phyloP scores from a whole-genome alignment of 345 rosid species.

The Citrus cavaleriei region DNA sequence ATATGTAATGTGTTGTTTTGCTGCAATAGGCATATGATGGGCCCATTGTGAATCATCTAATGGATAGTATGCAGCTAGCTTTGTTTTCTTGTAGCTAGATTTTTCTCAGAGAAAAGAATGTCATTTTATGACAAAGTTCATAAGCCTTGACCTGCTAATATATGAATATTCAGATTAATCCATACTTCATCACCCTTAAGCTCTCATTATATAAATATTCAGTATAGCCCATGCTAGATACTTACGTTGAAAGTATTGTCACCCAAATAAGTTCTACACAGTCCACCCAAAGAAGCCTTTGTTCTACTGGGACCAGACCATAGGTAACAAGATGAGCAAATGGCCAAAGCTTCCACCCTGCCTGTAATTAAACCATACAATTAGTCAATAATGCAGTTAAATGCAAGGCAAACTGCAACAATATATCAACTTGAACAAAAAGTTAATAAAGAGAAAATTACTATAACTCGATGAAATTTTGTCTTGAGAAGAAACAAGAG shows the following conservation, averaged over 20 bases:
- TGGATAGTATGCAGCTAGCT: neutral
- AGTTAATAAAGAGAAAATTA: neutral
- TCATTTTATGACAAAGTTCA: neutral
- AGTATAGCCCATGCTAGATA: neutral
- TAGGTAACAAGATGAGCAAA: slow-evolving; percentile 95
- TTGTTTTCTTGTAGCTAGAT: neutral
- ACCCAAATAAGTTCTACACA: slow-evolving; percentile 97
- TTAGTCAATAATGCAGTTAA: neutral
- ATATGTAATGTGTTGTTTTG: neutral
- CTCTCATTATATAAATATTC: neutral
- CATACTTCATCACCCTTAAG: neutral
- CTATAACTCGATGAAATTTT: too few relatives aligned
- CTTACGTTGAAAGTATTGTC: slow-evolving; percentile 97
- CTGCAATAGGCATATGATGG: neutral
- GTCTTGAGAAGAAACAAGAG: too few relatives aligned
- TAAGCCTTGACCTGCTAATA: neutral
- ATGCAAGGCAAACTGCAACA: neutral
- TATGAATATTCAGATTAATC: neutral
- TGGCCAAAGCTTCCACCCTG: slow-evolving; percentile 99
- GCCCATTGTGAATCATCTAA: neutral
- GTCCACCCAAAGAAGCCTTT: slow-evolving; percentile 98
- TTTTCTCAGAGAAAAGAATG: neutral
- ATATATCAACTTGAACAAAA: neutral
- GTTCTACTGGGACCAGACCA: slow-evolving; percentile 86
- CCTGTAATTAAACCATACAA: slow-evolving; percentile 45